Base-by-base conservation (phyloP, 225 moss, liverwort and hornwort genomes). In the Pseudoscleropodium purum region DNA sequence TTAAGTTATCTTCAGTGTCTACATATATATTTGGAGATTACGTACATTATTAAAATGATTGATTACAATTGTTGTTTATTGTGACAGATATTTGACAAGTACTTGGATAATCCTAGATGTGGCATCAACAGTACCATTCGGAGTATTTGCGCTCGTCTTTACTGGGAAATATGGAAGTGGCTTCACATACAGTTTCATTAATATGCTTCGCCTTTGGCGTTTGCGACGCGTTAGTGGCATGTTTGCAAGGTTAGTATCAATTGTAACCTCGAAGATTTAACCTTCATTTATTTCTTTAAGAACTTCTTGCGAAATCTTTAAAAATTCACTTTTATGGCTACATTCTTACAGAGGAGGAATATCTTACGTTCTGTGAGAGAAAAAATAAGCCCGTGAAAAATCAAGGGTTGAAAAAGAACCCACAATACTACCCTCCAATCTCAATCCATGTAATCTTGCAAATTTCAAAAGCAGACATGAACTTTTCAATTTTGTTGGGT, bases 181-280 rank as follows among this genome's bases (percentile, higher is more conserved):
- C 51, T 92, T 99, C 76, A 74, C 95, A 4, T 99, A 94, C 85
- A 94, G 94, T 61, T 63, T 97, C 75, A 90, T 99, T 88, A 97
- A 95, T 87, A 91, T 99, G 91, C 92, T 99, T 10, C 95, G 99
- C 36, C 92, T 99, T 26, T 99, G 99, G 99, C 95, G 99, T 52
- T 88, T 99, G 87, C 95, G 99, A 45, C 96, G 99, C 13, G 97
- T 95, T 57, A 94, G 97, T 94, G 92, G 94, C 73, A 94, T 99
- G 61, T 97, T 99, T 90, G 96, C 99, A 18, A 96, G 95, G 97
- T 96, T n/a, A 27, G n/a, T 39, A 37, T 83, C 66, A 66, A 36
- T 34, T 43, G 45, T 21, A 16, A 47, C 23, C 16, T 82, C 24
- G 3, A 24, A 47, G 13, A 61, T 81, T 61, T 61, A 61, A 43